Conservation (phyloP, 176 grass and related monocot species). For the Pontederia paniculata region DNA sequence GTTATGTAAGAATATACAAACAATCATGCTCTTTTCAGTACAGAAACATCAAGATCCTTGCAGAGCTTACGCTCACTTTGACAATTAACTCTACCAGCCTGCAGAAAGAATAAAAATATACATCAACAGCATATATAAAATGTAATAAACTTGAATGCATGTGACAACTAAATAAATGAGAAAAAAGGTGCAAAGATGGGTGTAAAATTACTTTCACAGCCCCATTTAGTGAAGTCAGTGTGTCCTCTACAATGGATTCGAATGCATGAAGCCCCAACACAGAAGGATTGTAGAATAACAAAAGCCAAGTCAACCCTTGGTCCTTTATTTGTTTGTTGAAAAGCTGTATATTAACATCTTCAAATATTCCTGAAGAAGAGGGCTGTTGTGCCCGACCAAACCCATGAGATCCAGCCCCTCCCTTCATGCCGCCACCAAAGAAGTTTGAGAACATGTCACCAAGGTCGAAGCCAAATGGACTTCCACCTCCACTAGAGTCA, state of each 20-base stretch:
- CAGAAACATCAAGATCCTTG: conserved; percentile 41
- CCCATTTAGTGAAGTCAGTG: conserved; percentile 48
- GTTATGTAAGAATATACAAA: conserved; percentile 73
- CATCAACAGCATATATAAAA: conserved; percentile 1
- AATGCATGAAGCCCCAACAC: conserved; percentile 41
- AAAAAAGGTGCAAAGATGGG: not conserved
- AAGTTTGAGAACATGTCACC: conserved; percentile 84
- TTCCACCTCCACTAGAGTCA: conserved; percentile 36
- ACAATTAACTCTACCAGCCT: conserved; percentile 83
- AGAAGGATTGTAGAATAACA: conserved; percentile 63
- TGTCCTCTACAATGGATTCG: conserved; percentile 56
- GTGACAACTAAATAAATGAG: not conserved
- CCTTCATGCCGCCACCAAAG: conserved; percentile 47
- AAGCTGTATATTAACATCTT: conserved; percentile 48
- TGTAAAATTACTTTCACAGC: conserved; percentile 39
- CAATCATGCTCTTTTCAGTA: conserved; percentile 44
- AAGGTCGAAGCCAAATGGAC: conserved; percentile 53
- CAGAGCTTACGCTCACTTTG: conserved; percentile 55
- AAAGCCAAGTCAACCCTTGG: conserved; percentile 79
- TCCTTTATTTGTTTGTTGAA: conserved; percentile 79
- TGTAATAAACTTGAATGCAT: not conserved
- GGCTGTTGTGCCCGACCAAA: conserved; percentile 36
- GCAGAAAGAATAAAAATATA: conserved; percentile 19
- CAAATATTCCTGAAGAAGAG: conserved; percentile 32
- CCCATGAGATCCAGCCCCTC: conserved; percentile 37